These are phyloP conservation scores for Diaporthe nobilis DNA, from an alignment of 2,329 filamentous ascomycete species.

Conservation along the genomic window DNA sequence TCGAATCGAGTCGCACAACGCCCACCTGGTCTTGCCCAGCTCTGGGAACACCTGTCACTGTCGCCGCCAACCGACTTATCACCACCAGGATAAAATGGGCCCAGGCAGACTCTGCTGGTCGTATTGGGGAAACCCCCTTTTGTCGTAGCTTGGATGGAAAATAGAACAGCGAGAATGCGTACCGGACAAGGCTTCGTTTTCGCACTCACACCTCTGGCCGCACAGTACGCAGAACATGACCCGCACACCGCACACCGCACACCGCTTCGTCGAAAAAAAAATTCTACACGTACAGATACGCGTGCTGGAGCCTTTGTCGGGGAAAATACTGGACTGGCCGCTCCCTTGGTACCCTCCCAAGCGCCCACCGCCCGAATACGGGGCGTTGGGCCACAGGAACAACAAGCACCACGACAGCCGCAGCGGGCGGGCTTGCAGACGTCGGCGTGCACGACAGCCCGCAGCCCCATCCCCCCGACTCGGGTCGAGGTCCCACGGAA, in stretches of 20 bases:
- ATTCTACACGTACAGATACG: constrained; percentile 5
- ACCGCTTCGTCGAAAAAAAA: constrained; percentile 15
- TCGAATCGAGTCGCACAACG: constrained; percentile 2
- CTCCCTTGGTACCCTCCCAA: not conserved
- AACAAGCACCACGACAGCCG: constrained; percentile 20
- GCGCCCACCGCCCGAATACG: constrained; percentile 3
- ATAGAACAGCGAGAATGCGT: not conserved
- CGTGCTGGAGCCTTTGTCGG: constrained; percentile 13
- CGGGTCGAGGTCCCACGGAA: constrained; percentile 26
- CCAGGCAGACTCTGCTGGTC: not conserved
- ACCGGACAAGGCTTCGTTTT: constrained; percentile 12
- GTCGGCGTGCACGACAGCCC: constrained; percentile 30
- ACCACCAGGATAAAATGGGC: not conserved
- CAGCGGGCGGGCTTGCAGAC: not conserved
- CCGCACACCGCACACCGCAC: constrained; percentile 13
- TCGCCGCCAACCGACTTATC: not conserved
- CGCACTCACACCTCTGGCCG: constrained; percentile 4
- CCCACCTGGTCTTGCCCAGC: not conserved
- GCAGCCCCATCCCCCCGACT: constrained; percentile 31
- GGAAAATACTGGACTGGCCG: constrained; percentile 4
- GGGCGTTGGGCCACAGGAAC: constrained; percentile 19
- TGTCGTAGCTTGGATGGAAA: constrained; percentile 5
- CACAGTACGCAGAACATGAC: constrained; percentile 24
- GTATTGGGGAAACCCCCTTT: not conserved
- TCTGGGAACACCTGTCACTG: not conserved